Evolutionary conservation across 2,329 filamentous ascomycete genomes (phyloP), one percentile per base, ranked within the genome.

Genomic region (Sarocladiaceae sp.): DNA sequence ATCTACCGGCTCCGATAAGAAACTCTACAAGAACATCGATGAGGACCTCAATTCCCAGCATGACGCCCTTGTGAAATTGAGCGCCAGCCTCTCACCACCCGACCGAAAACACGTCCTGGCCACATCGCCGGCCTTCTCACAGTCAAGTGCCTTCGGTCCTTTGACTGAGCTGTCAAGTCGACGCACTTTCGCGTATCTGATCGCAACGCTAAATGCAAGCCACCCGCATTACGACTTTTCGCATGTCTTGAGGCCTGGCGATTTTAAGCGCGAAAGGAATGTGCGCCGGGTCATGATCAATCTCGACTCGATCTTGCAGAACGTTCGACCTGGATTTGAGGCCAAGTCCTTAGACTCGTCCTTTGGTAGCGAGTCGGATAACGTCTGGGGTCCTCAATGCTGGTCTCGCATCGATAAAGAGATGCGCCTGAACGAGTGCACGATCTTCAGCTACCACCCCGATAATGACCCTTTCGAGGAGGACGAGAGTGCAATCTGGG

Each of bases 181-280:
- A 29, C 82, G 91, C 53, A 95, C 88, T 0, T 97, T 95, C 65
- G 90, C 93, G 34, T 97, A 97, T 63, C 70, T 98, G 43, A 97
- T 98, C 54, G 93, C 93, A 29, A 97, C 91, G 0, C 73, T 98
- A 27, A 98, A 98, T 59, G 93, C 93, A 4, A 95, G 88, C 47
- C 91, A 98, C 66, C 65, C 67, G 10, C 67, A 98, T 65, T 97
- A 98, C 64, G 93, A 98, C 64, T 98, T 98, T 66, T 95, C 89
- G 2, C 85, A 95, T 58, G 83, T 93, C 26, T 72, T 97, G 47
- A 83, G 90, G 29, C 90, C 93, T 0, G 78, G 83, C 27, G 93
- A 98, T 62, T 98, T 98, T 63, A 84, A 83, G 54, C 83, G 85
- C 51, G 90, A 96, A 69, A 77, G 83, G 47, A 87, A 82, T 54